Conservation (phyloP, 192 early-diverging fungal genomes). For the Coemansia sp. region DNA sequence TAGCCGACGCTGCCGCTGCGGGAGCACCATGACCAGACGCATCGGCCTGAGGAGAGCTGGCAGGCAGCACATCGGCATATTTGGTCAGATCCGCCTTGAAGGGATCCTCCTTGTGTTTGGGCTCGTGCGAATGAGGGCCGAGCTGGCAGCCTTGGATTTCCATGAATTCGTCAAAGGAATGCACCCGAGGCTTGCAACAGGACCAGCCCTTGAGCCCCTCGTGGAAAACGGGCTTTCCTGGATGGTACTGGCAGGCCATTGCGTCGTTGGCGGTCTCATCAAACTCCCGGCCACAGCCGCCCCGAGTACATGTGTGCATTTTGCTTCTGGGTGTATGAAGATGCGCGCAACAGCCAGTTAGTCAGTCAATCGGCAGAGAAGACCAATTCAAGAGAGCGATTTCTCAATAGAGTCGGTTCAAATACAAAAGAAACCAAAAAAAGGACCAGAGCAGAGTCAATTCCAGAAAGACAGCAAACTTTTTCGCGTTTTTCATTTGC, state of each 20-base stretch:
- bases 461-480: too few relatives aligned
- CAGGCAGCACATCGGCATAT: conserved; percentile 40
- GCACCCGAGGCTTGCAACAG: conserved; percentile 89
- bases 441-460: too few relatives aligned
- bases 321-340: background rate
- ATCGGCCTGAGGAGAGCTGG: conserved; percentile 11
- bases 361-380: background rate
- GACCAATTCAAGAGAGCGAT: background rate
- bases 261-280: conserved; percentile 71
- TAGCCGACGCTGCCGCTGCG: conserved; percentile 21
- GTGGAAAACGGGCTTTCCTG: conserved; percentile 91
- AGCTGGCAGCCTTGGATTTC: conserved; percentile 84
- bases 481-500: too few relatives aligned
- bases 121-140: conserved; percentile 66
- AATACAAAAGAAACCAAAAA: too few relatives aligned
- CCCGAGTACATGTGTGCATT: conserved; percentile 64
- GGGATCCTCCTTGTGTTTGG: conserved; percentile 50
- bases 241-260: conserved; percentile 85
- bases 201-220: conserved; percentile 95
- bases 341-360: too few relatives aligned
- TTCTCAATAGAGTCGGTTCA: too few relatives aligned
- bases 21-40: conserved; percentile 1
- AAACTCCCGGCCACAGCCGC: conserved; percentile 87
- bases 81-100: conserved; percentile 48
- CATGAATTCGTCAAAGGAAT: conserved; percentile 91